Evolutionary conservation across 2,329 filamentous ascomycete species (phyloP), one percentile per base, ranked within the genome.

Genomic region (Alternaria arbusti): DNA sequence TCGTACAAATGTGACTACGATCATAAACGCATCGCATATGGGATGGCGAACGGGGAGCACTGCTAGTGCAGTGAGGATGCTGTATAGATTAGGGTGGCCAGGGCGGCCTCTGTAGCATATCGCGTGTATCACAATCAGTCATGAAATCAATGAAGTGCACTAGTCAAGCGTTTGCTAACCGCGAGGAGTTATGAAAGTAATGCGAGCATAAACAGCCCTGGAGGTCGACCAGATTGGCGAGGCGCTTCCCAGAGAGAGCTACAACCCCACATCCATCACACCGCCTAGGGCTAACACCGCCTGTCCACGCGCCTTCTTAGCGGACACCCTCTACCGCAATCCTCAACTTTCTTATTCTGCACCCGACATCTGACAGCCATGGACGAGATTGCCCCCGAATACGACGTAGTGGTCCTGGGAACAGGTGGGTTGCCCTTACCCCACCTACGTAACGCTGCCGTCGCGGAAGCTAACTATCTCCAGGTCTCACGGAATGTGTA

Each of bases 371-470:
- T 47, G 13, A 60, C 60, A 83, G 87, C 68, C 84, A 98, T 98
- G 96, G 96, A 98, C 81, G 96, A 98, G 84, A 97, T 99, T 80
- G 93, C 94, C 74, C 92, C 93, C 80, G 94, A 97, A 84, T 99
- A 99, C 88, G 96, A 99, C 88, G 93, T 97, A 83, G 90, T 99
- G 81, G 96, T 99, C 81, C 89, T 99, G 81, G 96, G 96, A 87
- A 99, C 96, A 82, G 94, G 94, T 97, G 86, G 79, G 88, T 36
- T 59, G 83, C 74, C 30, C 17, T 59, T 76, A 77, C 81, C 82
- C 81, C 81, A 78, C 79, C 77, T 69, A 56, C 40, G 26, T 59
- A 54, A 54, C 60, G 64, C 59, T 45, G 25, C 54, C 40, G 36
- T 25, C 54, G 55, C 63, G 57, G 62, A 64, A 32, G 71, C 74